Percentiles rank a stretch among this genome's conserved stretches.
These are phyloP conservation scores for Phyllosticta citrichinensis DNA, from an alignment of 2,329 filamentous ascomycete species.

Conservation along the genomic window DNA sequence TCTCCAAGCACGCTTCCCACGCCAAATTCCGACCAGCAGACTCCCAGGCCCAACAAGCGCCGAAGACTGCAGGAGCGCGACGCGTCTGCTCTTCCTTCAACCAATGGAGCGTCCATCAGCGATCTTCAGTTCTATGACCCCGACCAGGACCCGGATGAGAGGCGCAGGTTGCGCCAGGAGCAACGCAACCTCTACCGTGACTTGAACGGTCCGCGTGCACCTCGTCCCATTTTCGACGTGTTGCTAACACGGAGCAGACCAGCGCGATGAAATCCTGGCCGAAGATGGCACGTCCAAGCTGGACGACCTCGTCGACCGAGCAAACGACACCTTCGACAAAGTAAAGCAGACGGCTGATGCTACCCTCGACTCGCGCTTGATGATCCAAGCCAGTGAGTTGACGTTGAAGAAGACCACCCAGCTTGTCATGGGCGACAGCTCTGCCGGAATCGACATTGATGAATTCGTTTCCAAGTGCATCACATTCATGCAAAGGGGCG, in stretches of 20 bases:
- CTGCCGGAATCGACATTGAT: constrained; percentile 74
- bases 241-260: constrained; percentile 43
- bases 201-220: constrained; percentile 42
- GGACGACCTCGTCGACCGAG: constrained; percentile 50
- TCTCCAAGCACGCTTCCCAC: constrained; percentile 25
- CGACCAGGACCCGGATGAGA: constrained; percentile 66
- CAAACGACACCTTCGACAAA: constrained; percentile 54
- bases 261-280: constrained; percentile 60
- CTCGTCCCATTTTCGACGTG: background rate
- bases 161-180: constrained; percentile 58
- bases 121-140: constrained; percentile 57
- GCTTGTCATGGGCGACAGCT: constrained; percentile 61
- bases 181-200: constrained; percentile 57
- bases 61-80: constrained; percentile 29
- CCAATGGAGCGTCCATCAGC: constrained; percentile 8
- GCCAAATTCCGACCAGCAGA: constrained; percentile 26
- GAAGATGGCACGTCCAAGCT: constrained; percentile 45
- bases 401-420: constrained; percentile 68
- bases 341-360: constrained; percentile 87
- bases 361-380: constrained; percentile 75
- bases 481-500: constrained; percentile 65
- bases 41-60: constrained; percentile 31
- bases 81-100: constrained; percentile 1
- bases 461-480: constrained; percentile 89
- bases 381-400: constrained; percentile 72